Percentiles rank a stretch among this genome's conserved stretches.
These are phyloP conservation scores for Uncinocarpus reesii DNA, from an alignment of 2,329 filamentous ascomycete genomes.

Conservation along the genomic window DNA sequence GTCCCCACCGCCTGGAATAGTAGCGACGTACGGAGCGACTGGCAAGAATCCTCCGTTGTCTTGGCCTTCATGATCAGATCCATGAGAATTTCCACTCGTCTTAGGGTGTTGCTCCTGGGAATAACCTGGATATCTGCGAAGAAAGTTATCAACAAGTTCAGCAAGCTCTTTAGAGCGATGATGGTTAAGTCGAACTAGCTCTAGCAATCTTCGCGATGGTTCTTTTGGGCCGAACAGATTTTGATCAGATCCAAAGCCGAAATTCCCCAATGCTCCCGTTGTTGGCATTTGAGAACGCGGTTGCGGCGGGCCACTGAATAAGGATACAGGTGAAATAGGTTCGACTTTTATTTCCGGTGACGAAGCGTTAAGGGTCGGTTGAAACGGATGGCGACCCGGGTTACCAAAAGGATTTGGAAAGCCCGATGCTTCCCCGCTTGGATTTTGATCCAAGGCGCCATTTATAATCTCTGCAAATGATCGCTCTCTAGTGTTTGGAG, in stretches of 20 bases:
- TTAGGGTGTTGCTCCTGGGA: neutral
- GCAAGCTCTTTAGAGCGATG: conserved; percentile 13
- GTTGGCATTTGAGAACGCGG: too few relatives aligned
- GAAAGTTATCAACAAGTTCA: conserved; percentile 12
- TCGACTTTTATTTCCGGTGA: neutral
- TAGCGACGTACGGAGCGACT: conserved; percentile 11
- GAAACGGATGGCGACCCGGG: too few relatives aligned
- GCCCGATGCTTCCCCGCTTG: neutral
- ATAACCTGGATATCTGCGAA: neutral
- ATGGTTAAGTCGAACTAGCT: conserved; percentile 14
- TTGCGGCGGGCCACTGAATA: too few relatives aligned
- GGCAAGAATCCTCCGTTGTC: neutral
- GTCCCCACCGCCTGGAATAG: conserved; percentile 17
- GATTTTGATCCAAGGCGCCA: conserved; percentile 9
- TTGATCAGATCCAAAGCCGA: too few relatives aligned
- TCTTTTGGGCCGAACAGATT: too few relatives aligned
- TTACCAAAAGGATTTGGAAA: neutral
- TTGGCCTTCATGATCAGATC: neutral
- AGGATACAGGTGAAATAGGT: neutral
- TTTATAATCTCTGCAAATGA: conserved; percentile 16
- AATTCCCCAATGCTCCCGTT: too few relatives aligned
- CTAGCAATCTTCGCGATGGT: conserved; percentile 13
- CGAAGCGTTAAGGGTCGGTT: too few relatives aligned
- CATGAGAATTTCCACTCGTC: neutral
- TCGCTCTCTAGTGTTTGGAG: conserved; percentile 11